Conservation (phyloP, 148 eudicot genomes). For the Rhododendron williamsianum region DNA sequence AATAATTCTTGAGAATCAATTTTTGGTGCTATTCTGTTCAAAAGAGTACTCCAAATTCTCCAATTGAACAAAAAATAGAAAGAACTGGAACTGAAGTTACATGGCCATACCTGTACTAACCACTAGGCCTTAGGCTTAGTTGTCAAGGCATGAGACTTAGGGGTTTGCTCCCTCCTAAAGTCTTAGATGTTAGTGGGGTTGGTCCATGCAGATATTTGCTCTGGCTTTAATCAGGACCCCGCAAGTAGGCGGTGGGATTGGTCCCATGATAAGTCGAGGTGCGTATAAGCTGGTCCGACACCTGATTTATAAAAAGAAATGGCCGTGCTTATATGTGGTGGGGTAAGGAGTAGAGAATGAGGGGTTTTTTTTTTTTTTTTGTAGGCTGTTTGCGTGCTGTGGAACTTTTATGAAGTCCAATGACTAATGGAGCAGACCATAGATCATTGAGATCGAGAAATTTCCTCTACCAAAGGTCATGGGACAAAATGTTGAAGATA, state of each 20-base stretch:
- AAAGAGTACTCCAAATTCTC: no score
- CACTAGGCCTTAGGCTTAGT: no score
- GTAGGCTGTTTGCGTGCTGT: neutral
- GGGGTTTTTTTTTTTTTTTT: neutral
- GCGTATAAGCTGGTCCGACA: no score
- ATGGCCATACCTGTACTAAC: neutral
- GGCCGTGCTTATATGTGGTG: neutral
- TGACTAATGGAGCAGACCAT: neutral
- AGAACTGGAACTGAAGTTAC: neutral
- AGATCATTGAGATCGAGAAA: neutral
- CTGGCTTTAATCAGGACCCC: no score
- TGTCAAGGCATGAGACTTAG: no score
- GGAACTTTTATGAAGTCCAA: neutral
- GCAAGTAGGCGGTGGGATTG: no score
- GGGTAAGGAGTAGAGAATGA: neutral
- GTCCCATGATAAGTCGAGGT: no score
- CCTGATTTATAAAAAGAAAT: no score
- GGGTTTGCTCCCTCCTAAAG: no score
- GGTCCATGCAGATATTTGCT: no score
- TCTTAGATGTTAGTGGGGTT: no score
- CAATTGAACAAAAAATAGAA: neutral
- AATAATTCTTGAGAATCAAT: neutral
- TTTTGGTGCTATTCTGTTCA: no score
- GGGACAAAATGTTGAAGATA: neutral
- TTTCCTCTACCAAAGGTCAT: neutral